These are phyloP conservation scores for Trichoderma pleuroti DNA, from an alignment of 2,329 filamentous ascomycete species.

Conservation along the genomic window DNA sequence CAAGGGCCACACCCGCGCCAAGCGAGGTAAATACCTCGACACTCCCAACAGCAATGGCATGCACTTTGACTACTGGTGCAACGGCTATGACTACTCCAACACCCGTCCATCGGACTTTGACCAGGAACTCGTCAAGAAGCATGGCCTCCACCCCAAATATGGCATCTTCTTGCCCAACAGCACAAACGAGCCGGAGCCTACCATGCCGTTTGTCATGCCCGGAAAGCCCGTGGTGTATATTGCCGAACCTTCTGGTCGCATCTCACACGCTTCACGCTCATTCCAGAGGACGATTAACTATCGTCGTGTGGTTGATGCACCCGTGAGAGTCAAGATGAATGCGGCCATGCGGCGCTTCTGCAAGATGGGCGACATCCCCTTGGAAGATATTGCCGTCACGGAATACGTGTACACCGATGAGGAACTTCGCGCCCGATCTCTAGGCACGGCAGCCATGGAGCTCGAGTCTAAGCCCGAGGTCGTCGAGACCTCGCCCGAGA, in stretches of 20 bases:
- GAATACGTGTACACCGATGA: slow-evolving; percentile 35
- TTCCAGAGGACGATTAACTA: slow-evolving; percentile 36
- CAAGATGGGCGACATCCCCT: slow-evolving; percentile 33
- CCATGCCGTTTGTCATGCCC: slow-evolving; percentile 41
- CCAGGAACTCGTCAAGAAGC: slow-evolving; percentile 45
- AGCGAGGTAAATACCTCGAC: slow-evolving; percentile 52
- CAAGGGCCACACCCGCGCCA: slow-evolving; percentile 50
- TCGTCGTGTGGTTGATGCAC: slow-evolving; percentile 33
- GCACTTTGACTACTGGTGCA: slow-evolving; percentile 53
- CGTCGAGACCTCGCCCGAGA: slow-evolving; percentile 28
- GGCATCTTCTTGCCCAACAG: slow-evolving; percentile 51
- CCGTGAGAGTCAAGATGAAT: slow-evolving; percentile 35
- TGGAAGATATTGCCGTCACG: slow-evolving; percentile 32
- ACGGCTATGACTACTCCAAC: slow-evolving; percentile 50
- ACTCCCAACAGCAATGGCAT: slow-evolving; percentile 52
- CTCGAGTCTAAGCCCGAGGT: slow-evolving; percentile 30
- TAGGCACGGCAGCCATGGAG: slow-evolving; percentile 36
- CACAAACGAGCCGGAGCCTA: slow-evolving; percentile 42
- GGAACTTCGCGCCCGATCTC: slow-evolving; percentile 33
- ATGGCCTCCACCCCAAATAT: slow-evolving; percentile 51
- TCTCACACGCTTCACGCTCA: slow-evolving; percentile 48
- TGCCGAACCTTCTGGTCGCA: slow-evolving; percentile 44
- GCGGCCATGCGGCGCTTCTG: slow-evolving; percentile 38
- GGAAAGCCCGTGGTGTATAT: slow-evolving; percentile 49
- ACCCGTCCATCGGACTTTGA: slow-evolving; percentile 51